Evolutionary conservation across 768 basidiomycete species (phyloP).

Genomic region (Kwoniella europaea): DNA sequence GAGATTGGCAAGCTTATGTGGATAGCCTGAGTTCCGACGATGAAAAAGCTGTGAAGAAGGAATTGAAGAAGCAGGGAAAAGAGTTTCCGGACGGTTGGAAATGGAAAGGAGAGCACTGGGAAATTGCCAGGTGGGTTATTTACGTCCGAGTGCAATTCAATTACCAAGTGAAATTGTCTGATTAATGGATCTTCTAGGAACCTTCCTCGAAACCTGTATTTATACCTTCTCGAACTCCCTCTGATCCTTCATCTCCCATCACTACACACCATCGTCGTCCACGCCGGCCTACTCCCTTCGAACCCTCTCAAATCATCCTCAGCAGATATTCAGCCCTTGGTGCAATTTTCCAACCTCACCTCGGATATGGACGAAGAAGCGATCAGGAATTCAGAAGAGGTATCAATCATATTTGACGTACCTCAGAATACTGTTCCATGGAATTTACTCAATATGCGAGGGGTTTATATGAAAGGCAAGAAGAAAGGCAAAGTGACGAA

Average conservation of each 20-base stretch:
- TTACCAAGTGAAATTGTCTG: background rate
- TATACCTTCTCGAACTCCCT: slow-evolving; percentile 78
- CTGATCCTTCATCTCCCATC: slow-evolving; percentile 74
- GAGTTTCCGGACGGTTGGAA: slow-evolving; percentile 71
- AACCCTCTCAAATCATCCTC: slow-evolving; percentile 67
- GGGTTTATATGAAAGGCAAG: slow-evolving; percentile 61
- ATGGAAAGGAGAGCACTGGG: slow-evolving; percentile 76
- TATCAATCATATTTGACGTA: slow-evolving; percentile 68
- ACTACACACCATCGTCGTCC: slow-evolving; percentile 76
- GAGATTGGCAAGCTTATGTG: slow-evolving; percentile 65
- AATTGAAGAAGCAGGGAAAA: slow-evolving; percentile 53
- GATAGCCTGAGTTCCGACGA: slow-evolving; percentile 30
- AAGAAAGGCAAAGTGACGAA: slow-evolving; percentile 58
- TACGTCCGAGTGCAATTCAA: background rate
- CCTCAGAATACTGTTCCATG: slow-evolving; percentile 80
- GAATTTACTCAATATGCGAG: slow-evolving; percentile 75
- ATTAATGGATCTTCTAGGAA: slow-evolving; percentile 54
- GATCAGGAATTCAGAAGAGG: slow-evolving; percentile 60
- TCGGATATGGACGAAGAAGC: slow-evolving; percentile 12
- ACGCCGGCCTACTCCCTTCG: slow-evolving; percentile 78
- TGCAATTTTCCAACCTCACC: slow-evolving; percentile 55
- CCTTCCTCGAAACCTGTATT: slow-evolving; percentile 68
- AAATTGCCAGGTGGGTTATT: slow-evolving; percentile 67
- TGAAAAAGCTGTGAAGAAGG: slow-evolving; percentile 60
- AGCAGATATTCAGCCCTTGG: slow-evolving; percentile 71